Base-by-base conservation (phyloP, 1,284 basidiomycete genomes). In the Termitomyces sp. region DNA sequence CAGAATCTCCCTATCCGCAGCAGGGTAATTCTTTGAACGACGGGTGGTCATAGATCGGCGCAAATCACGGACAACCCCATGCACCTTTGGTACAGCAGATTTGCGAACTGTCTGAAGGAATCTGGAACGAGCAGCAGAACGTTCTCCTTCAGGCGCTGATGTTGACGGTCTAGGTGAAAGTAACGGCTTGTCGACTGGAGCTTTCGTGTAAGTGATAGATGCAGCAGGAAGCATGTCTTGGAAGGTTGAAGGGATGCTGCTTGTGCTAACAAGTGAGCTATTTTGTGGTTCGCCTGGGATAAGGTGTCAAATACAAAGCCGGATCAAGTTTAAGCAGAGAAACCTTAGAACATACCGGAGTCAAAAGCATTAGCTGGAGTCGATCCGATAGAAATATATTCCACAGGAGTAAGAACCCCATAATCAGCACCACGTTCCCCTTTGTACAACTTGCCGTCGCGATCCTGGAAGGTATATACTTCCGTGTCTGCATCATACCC, bases 401-500 rank as follows among this genome's bases (percentile, higher is more conserved):
- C 21, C n/a, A 78, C 62, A 12, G 73, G 72, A 5, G 52, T 70
- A 47, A 81, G 64, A 0, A 62, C 62, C 9, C 82, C 82, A 42
- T 78, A 81, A 30, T 68, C 60, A 24, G 66, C 65, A n/a, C 76
- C 76, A 0, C 78, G 73, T 19, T 69, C 68, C 24, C 76, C 71
- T 39, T 71, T 62, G 62, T 79, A 83, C 5, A 73, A 56, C 17
- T 64, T 65, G 0, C 81, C 81, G 2, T 73, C 61, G 0, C 58
- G 60, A 54, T 84, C 82, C 17, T 64, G 68, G 57, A 82, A 84
- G 3, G 72, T 76, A 56, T 82, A 83, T 8, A 70, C 66, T 15
- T 69, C 62, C 0, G 75, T 72, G 52, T 83, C 81, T 1, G 79
- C 72, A 56, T 84, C 82, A 54, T 84, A 84, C 4, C 66, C 77